Percentiles rank a stretch among this genome's conserved stretches.
Evolutionary conservation across 805 yeast species (phyloP).

Genomic region (Kluyveromyces wickerhamii): DNA sequence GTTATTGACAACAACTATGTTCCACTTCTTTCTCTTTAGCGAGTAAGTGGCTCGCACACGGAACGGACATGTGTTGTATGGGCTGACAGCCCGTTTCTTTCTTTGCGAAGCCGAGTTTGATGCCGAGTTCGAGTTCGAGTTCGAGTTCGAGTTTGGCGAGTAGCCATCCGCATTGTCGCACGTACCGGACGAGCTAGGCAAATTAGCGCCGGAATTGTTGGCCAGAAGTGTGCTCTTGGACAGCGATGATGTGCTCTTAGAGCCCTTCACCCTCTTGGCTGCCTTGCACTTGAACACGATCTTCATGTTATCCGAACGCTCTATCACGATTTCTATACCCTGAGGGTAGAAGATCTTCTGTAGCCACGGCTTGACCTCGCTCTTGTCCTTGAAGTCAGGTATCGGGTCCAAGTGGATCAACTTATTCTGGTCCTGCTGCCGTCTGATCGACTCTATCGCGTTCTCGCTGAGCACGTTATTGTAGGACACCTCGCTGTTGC

Average conservation of each 20-base stretch:
- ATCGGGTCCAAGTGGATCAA: slow-evolving; percentile 32
- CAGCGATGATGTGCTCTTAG: too few relatives aligned
- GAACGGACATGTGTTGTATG: slow-evolving; percentile 48
- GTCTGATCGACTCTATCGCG: slow-evolving; percentile 13
- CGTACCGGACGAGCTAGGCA: too few relatives aligned
- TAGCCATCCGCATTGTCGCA: too few relatives aligned
- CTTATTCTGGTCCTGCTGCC: slow-evolving; percentile 26
- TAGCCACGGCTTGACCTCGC: slow-evolving; percentile 57
- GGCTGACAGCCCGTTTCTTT: slow-evolving; percentile 26
- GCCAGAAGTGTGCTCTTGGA: too few relatives aligned
- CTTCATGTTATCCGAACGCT: slow-evolving; percentile 52
- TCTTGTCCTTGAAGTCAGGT: slow-evolving; percentile 35
- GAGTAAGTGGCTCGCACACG: slow-evolving; percentile 57
- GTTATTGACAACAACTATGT: slow-evolving; percentile 52
- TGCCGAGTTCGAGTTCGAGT: too few relatives aligned
- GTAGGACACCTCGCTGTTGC: slow-evolving; percentile 4
- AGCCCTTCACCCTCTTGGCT: slow-evolving; percentile 22
- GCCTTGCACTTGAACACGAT: slow-evolving; percentile 56
- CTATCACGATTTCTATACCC: slow-evolving; percentile 52
- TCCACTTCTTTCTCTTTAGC: slow-evolving; percentile 45
- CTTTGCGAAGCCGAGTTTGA: too few relatives aligned
- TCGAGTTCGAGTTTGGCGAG: too few relatives aligned
- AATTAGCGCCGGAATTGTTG: too few relatives aligned
- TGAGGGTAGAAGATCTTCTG: slow-evolving; percentile 38
- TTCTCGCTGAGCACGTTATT: slow-evolving; percentile 13